Evolutionary conservation across 2,329 filamentous ascomycete species (phyloP), one percentile per base, ranked within the genome.

Genomic region (Knoxdaviesia capensis): DNA sequence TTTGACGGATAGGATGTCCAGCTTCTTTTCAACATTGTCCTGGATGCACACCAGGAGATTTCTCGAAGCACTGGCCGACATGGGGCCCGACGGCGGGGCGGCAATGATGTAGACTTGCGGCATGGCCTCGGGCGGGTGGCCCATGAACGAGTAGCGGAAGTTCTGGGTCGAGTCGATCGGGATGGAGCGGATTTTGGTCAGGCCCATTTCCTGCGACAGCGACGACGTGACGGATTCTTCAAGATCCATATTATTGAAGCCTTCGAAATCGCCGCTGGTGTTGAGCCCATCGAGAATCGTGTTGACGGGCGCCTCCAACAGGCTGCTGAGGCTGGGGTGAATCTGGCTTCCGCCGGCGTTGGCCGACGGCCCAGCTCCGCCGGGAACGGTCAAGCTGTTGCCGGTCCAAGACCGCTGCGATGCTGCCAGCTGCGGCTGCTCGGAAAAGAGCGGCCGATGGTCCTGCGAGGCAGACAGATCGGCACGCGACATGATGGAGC

Each of bases 391-490:
- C 20, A 20, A 20, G 20, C 20, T 20, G 3, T 20, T 20, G 20
- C 20, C 20, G 20, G 20, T 20, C 20, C 20, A 20, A 20, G 20
- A 20, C 20, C 20, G 20, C 20, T 20, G 20, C 20, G 20, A 20
- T 20, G 55, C 57, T 6, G 60, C 51, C 6, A 59, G 53, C 3
- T 56, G 65, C 48, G 55, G 59, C 55, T 69, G 71, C 40, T 94
- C 86, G 31, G 77, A 71, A 53, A 93, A 92, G n/a, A 77, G 71
- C 1, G 77, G 69, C 51, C 20, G 20, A 20, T 82, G 71, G 50
- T 93, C 86, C 48, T 88, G 82, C 10, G 80, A 90, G 7, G 83
- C 79, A 0, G 84, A 88, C 20, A 94, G 64, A 54, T 94, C 88
- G 32, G 83, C 81, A 51, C 88, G 71, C 10, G 87, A 87, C 42